Evolutionary conservation across 2,329 filamentous ascomycete species (phyloP).

Genomic region (Pseudogymnoascus destructans): DNA sequence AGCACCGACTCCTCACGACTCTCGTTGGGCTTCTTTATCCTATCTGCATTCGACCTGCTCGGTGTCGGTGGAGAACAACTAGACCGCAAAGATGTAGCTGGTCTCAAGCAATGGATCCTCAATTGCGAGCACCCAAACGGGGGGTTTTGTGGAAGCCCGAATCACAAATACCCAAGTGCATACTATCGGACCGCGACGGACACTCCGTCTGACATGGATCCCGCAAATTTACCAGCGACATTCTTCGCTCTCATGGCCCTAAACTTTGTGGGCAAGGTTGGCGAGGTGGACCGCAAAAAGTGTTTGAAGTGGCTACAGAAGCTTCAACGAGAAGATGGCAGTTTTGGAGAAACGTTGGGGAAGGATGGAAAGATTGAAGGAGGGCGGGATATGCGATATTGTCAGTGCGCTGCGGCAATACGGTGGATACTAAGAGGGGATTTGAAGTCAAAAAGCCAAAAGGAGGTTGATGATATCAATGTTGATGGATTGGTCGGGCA

Average conservation of each 20-base stretch:
- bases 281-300: slow-evolving; percentile 50
- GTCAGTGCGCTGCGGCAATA: slow-evolving; percentile 70
- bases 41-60: slow-evolving; percentile 75
- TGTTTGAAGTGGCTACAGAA: slow-evolving; percentile 61
- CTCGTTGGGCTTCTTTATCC: slow-evolving; percentile 76
- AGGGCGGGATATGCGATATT: slow-evolving; percentile 74
- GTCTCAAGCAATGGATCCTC: slow-evolving; percentile 65
- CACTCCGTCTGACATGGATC: slow-evolving; percentile 48
- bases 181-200: slow-evolving; percentile 27
- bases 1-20: slow-evolving; percentile 83
- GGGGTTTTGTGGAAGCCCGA: slow-evolving; percentile 80
- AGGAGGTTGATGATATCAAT: slow-evolving; percentile 58
- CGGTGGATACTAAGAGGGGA: slow-evolving; percentile 67
- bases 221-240: slow-evolving; percentile 75
- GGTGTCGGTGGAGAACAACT: slow-evolving; percentile 43
- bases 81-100: slow-evolving; percentile 35
- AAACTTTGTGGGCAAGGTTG: slow-evolving; percentile 44
- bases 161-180: slow-evolving; percentile 35
- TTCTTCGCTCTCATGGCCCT: slow-evolving; percentile 76
- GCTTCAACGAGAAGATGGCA: slow-evolving; percentile 73
- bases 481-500: slow-evolving; percentile 56
- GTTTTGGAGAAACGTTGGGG: slow-evolving; percentile 73
- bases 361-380: slow-evolving; percentile 50
- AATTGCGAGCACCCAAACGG: slow-evolving; percentile 68
- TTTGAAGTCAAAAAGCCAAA: slow-evolving; percentile 35